Base-by-base conservation (phyloP, 768 basidiomycete genomes). In the Rhizopogon roseolus region DNA sequence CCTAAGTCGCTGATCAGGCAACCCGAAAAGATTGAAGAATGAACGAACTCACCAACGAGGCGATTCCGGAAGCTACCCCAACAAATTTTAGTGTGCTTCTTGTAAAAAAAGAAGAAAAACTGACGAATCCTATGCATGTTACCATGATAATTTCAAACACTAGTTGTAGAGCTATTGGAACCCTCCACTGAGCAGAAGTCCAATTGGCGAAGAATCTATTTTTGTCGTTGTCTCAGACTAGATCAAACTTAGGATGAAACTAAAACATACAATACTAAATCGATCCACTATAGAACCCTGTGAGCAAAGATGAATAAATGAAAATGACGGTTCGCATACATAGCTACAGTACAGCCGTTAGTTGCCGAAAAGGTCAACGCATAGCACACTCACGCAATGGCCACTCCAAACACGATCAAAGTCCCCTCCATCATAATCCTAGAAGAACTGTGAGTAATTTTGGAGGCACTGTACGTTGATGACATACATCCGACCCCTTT, bases 81-180 rank as follows among this genome's bases (percentile, higher is more conserved):
- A 44, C 19, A 2, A 22, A 16, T 46, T 3, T 27, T 14, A 22
- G 41, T 58, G 32, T 56, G 19, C 17, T 16, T 17, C 5, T 25
- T 11, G 9, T 8, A 27, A 36, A 17, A 51, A 34, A 17, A 32
- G 25, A n/a, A 17, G 25, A 16, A 54, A 17, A 14, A 66, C 71
- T 57, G 38, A 66, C 70, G 54, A 69, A 73, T 45, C 44, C 52
- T 14, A 70, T 67, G 32, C 70, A 70, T 40, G 50, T 49, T 22
- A 73, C 65, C 68, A 76, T 71, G 41, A 73, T 55, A 10, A 75
- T 7, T 2, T 74, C 72, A 38, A 76, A 66, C 25, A 74, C 14
- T 44, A 72, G 68, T 54, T 77, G 76, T 11, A 77, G 45, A 2
- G 74, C 71, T 28, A 76, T 69, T 6, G 75, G 75, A 8, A 74